Evolutionary conservation across 2,329 filamentous ascomycete genomes (phyloP).

Genomic region (Pseudopyrenochaeta lycopersici): DNA sequence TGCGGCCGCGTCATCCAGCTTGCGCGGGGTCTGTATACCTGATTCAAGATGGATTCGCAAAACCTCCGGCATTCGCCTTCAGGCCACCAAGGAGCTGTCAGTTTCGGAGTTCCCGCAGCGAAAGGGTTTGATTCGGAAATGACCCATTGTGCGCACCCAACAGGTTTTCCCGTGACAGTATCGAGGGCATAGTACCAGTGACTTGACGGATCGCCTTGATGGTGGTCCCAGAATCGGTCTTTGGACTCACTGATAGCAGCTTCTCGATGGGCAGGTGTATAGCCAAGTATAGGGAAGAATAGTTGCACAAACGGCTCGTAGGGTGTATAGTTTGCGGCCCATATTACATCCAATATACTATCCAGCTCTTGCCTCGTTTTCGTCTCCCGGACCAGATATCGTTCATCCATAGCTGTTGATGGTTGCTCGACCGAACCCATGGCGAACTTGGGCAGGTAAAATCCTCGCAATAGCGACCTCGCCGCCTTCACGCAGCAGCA

Average conservation of each 20-base stretch:
- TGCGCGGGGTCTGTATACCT: conserved; percentile 40
- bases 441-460: conserved; percentile 25
- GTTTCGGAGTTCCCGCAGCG: conserved; percentile 29
- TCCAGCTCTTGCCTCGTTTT: conserved; percentile 40
- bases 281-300: conserved; percentile 45
- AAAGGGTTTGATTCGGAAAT: conserved; percentile 40
- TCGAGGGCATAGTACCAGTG: conserved; percentile 46
- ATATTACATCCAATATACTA: conserved; percentile 42
- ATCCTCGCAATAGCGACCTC: conserved; percentile 12
- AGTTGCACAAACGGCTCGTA: conserved; percentile 47
- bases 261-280: conserved; percentile 32
- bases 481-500: conserved; percentile 27
- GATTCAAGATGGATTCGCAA: conserved; percentile 44
- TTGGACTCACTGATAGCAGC: conserved; percentile 39
- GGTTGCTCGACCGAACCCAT: conserved; percentile 28
- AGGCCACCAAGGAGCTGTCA: conserved; percentile 47
- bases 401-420: conserved; percentile 22
- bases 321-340: conserved; percentile 45
- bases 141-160: conserved; percentile 47
- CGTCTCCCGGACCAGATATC: conserved; percentile 38
- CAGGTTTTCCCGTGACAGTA: conserved; percentile 22
- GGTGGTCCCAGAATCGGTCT: conserved; percentile 40
- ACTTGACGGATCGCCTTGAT: conserved; percentile 34
- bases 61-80: conserved; percentile 44
- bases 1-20: conserved; percentile 46